Percentiles rank a stretch among this genome's conserved stretches.
phyloP scores from a whole-genome alignment of 805 yeast species.

The Yarrowia deformans region DNA sequence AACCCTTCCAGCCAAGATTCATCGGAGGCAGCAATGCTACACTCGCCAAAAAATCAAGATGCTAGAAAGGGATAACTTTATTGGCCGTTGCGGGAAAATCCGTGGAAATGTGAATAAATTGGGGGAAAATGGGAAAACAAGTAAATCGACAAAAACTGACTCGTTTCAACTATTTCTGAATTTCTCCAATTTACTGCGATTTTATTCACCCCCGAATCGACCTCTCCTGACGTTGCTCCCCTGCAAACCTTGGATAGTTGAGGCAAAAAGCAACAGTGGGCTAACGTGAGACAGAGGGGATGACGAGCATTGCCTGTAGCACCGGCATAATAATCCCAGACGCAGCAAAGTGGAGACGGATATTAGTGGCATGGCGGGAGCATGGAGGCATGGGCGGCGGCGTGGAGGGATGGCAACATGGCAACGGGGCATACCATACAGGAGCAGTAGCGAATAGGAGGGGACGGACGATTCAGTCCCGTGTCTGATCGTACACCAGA shows the following conservation, averaged over 20 bases:
- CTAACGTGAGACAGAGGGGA: slow-evolving; percentile 37
- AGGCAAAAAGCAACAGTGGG: slow-evolving; percentile 28
- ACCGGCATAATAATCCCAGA: slow-evolving; percentile 25
- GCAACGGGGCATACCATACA: too few species aligned
- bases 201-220: not conserved
- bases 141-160: not conserved
- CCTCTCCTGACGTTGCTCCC: slow-evolving; percentile 28
- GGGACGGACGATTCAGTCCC: too few species aligned
- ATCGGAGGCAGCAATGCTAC: slow-evolving; percentile 38
- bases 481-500: too few species aligned
- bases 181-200: not conserved
- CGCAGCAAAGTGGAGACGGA: slow-evolving; percentile 32
- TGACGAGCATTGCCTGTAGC: slow-evolving; percentile 32
- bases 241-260: slow-evolving; percentile 19
- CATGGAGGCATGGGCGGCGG: not conserved
- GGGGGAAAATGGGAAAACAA: not conserved
- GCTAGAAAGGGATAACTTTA: slow-evolving; percentile 35
- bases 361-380: slow-evolving; percentile 4
- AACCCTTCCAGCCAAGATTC: slow-evolving; percentile 26
- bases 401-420: not conserved
- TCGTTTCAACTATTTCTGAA: not conserved
- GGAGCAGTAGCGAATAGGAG: too few species aligned
- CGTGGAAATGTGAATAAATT: too few species aligned
- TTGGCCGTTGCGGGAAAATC: not conserved
- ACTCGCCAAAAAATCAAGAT: slow-evolving; percentile 1